Conservation (phyloP, 2,329 filamentous ascomycete genomes). For the Monilinia fructicola region DNA sequence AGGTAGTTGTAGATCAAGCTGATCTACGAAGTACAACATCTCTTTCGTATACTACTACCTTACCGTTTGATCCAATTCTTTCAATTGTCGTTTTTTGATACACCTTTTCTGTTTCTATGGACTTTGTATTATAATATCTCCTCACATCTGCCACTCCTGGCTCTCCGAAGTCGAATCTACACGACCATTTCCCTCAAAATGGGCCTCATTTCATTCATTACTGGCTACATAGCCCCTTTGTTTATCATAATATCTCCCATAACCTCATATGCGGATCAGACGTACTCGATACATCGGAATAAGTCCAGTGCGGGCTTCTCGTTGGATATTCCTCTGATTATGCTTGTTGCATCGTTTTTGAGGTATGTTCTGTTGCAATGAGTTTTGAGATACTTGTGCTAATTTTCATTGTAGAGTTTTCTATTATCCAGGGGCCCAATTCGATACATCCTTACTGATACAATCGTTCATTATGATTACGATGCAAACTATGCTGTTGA, state of each 20-base stretch:
- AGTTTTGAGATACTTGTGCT: background rate
- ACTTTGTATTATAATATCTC: constrained; percentile 14
- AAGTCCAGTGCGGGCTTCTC: constrained; percentile 68
- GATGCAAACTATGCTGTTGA: constrained; percentile 63
- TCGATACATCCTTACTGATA: constrained; percentile 61
- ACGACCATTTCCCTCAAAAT: constrained; percentile 29
- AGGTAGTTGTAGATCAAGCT: background rate
- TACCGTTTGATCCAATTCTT: constrained; percentile 3
- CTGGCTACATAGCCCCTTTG: constrained; percentile 59
- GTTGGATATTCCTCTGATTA: constrained; percentile 69
- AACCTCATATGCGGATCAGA: constrained; percentile 65
- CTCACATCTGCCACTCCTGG: constrained; percentile 17
- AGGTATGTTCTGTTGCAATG: constrained; percentile 47
- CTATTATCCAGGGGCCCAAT: constrained; percentile 67
- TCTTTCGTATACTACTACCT: background rate
- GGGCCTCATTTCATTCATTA: constrained; percentile 42
- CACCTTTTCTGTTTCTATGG: constrained; percentile 4
- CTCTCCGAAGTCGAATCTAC: constrained; percentile 5
- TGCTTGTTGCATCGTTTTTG: constrained; percentile 67
- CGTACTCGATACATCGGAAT: constrained; percentile 61
- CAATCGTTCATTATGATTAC: constrained; percentile 66
- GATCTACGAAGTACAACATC: too few relatives aligned
- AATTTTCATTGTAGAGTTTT: constrained; percentile 53
- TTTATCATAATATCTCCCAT: constrained; percentile 65
- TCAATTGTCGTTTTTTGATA: background rate